Evolutionary conservation across 768 basidiomycete genomes (phyloP).

Genomic region (Mycena filopes): DNA sequence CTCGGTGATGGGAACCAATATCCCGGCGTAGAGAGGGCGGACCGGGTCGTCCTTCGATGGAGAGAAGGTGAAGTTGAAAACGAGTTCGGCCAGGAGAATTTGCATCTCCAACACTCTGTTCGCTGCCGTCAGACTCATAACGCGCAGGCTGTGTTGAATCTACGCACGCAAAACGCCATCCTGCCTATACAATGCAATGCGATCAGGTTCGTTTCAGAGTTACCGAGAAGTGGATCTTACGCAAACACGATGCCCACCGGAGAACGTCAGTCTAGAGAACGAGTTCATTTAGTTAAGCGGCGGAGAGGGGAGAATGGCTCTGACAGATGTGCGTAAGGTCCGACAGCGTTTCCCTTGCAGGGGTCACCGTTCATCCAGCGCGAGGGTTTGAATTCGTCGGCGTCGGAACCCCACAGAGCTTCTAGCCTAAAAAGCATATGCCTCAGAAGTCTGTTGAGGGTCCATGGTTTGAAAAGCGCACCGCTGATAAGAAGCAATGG

Average conservation of each 20-base stretch:
- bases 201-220: not conserved
- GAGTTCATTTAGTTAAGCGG: not conserved
- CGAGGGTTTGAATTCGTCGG: constrained; percentile 54
- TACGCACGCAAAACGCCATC: constrained; percentile 30
- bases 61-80: constrained; percentile 19
- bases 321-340: constrained; percentile 32
- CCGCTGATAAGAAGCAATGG: constrained; percentile 49
- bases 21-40: constrained; percentile 20
- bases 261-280: constrained; percentile 13
- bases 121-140: no score
- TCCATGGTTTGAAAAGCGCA: constrained; percentile 22
- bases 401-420: constrained; percentile 54
- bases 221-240: constrained; percentile 3
- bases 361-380: constrained; percentile 51
- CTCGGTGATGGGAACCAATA: constrained; percentile 21
- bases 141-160: no score
- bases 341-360: constrained; percentile 20
- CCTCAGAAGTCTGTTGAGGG: not conserved
- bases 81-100: constrained; percentile 19
- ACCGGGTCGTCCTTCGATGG: constrained; percentile 16
- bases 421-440: constrained; percentile 11
- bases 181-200: constrained; percentile 1
- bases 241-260: constrained; percentile 22
- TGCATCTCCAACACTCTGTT: constrained; percentile 29
- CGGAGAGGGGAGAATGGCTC: not conserved